Evolutionary conservation across 2,329 filamentous ascomycete genomes (phyloP).

Genomic region (Colletotrichum liaoningense): DNA sequence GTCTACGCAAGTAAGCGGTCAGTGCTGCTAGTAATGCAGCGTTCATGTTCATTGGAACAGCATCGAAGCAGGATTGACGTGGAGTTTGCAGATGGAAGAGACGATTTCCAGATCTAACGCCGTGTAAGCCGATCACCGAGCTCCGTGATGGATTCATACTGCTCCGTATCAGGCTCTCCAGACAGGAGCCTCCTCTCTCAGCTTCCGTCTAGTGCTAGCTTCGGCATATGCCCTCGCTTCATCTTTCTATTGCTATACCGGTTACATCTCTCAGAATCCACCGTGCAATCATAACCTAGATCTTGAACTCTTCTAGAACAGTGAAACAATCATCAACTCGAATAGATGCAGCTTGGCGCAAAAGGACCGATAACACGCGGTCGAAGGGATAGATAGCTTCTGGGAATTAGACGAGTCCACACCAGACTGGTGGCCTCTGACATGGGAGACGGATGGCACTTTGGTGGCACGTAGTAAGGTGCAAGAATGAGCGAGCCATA

Average conservation of each 20-base stretch:
- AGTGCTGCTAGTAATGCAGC: neutral
- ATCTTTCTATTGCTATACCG: neutral
- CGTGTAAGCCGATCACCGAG: neutral
- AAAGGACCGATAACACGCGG: neutral
- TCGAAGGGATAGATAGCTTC: neutral
- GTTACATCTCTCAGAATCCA: too few species aligned
- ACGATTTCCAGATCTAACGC: neutral
- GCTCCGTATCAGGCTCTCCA: neutral
- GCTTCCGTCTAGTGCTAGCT: too few species aligned
- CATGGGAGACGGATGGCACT: neutral
- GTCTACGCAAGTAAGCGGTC: neutral
- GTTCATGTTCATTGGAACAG: neutral
- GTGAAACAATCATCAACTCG: neutral
- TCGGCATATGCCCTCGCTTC: neutral
- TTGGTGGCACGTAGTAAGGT: neutral
- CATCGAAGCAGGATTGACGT: neutral
- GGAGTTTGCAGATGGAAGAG: slow-evolving; percentile 17
- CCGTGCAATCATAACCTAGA: neutral
- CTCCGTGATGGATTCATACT: neutral
- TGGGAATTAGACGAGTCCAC: neutral
- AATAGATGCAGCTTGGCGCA: neutral
- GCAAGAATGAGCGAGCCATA: neutral
- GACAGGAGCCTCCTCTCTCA: neutral
- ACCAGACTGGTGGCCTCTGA: neutral
- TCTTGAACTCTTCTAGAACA: neutral